Percentiles rank a stretch among this genome's conserved stretches.
Conservation (phyloP, 2,329 filamentous ascomycete species). For the Paraconiothyrium sp. region DNA sequence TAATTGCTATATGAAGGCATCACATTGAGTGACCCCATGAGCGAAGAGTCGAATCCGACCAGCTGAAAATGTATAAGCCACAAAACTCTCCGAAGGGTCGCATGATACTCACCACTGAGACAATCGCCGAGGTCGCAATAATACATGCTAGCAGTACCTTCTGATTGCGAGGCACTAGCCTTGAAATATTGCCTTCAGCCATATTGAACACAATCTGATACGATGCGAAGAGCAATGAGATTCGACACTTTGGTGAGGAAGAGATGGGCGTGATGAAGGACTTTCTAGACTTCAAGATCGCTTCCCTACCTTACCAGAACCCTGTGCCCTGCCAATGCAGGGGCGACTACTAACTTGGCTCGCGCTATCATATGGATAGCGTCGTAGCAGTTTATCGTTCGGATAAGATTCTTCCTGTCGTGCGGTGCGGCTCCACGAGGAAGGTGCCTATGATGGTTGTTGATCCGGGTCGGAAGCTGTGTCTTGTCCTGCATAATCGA, state of each 20-base stretch:
- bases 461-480: neutral
- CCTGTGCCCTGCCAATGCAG: neutral
- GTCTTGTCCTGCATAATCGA: neutral
- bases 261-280: neutral
- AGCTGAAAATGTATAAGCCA: constrained; percentile 13
- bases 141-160: constrained; percentile 25
- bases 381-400: neutral
- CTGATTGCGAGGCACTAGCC: constrained; percentile 28
- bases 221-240: neutral
- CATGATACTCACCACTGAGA: constrained; percentile 24
- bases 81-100: neutral
- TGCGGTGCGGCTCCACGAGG: neutral
- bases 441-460: neutral
- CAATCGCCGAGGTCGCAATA: constrained; percentile 26
- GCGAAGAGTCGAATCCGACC: constrained; percentile 55
- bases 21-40: constrained; percentile 58
- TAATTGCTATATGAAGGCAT: constrained; percentile 54
- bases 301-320: constrained; percentile 4
- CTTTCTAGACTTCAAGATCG: neutral
- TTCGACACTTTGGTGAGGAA: neutral
- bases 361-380: constrained; percentile 2
- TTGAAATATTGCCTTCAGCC: constrained; percentile 24
- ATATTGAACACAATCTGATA: constrained; percentile 7
- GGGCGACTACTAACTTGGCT: neutral
- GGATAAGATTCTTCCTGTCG: neutral